These are phyloP conservation scores for Simplicillium sp. DNA, from an alignment of 2,329 filamentous ascomycete genomes.

Conservation along the genomic window DNA sequence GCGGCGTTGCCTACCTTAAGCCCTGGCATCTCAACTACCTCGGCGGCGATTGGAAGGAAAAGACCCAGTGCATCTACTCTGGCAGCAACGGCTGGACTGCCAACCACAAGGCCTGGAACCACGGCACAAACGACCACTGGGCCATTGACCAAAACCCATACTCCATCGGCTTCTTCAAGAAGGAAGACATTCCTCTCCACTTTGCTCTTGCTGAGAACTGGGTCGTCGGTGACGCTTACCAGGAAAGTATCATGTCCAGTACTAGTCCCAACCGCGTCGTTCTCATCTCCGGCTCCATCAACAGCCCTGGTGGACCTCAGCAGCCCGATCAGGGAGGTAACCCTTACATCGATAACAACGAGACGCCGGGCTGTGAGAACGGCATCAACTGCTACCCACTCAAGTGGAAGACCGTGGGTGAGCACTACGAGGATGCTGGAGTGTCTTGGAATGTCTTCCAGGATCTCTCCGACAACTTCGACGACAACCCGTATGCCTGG, in stretches of 20 bases:
- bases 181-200: slow-evolving; percentile 43
- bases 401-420: slow-evolving; percentile 42
- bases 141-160: slow-evolving; percentile 42
- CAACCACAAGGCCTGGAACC: slow-evolving; percentile 42
- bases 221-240: slow-evolving; percentile 48
- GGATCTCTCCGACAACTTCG: slow-evolving; percentile 37
- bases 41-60: slow-evolving; percentile 36
- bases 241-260: slow-evolving; percentile 39
- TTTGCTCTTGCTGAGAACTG: slow-evolving; percentile 45
- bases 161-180: slow-evolving; percentile 40
- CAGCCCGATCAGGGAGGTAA: slow-evolving; percentile 28
- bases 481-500: slow-evolving; percentile 44
- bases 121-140: slow-evolving; percentile 43
- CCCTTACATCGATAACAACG: slow-evolving; percentile 39
- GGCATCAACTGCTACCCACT: slow-evolving; percentile 42
- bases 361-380: slow-evolving; percentile 33
- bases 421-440: slow-evolving; percentile 36
- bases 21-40: slow-evolving; percentile 47
- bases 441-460: slow-evolving; percentile 42
- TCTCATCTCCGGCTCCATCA: slow-evolving; percentile 40
- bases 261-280: slow-evolving; percentile 44
- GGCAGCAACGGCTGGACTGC: slow-evolving; percentile 41
- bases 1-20: slow-evolving; percentile 29
- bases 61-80: slow-evolving; percentile 44
- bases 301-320: slow-evolving; percentile 35